phyloP scores from a whole-genome alignment of 257 asterid genomes.

The Nicotiana otophora region DNA sequence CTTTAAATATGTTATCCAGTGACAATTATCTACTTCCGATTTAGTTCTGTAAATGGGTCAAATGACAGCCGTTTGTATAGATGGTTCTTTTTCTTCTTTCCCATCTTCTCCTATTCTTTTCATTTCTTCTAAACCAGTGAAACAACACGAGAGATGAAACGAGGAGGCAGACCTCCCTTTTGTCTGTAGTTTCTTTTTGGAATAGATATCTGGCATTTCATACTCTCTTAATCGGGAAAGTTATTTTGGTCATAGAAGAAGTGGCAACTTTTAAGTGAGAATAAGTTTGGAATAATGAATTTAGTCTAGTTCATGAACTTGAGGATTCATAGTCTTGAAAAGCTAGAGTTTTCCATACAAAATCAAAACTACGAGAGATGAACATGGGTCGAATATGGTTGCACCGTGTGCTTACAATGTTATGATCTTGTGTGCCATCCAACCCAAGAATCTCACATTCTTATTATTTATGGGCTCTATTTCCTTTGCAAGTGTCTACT shows the following conservation, averaged over 20 bases:
- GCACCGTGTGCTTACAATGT: background rate
- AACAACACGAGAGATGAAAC: background rate
- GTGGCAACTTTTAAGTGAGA: background rate
- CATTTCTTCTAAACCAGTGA: background rate
- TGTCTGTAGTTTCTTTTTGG: background rate
- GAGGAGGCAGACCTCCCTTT: background rate
- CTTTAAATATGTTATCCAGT: background rate
- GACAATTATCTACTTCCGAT: background rate
- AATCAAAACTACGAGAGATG: background rate
- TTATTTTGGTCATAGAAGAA: background rate
- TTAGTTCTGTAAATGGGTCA: background rate
- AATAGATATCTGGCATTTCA: background rate
- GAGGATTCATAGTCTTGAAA: background rate
- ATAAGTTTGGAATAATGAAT: background rate
- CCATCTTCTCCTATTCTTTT: background rate
- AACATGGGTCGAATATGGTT: background rate
- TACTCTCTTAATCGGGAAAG: background rate
- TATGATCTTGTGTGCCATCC: background rate
- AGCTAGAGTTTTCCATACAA: background rate
- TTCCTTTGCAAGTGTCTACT: background rate
- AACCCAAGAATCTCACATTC: background rate
- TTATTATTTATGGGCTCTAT: background rate
- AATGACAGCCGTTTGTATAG: background rate
- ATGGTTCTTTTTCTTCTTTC: background rate
- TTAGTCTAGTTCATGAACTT: background rate